Base-by-base conservation (phyloP, 2,329 filamentous ascomycete genomes). In the Penicillium verrucosum region DNA sequence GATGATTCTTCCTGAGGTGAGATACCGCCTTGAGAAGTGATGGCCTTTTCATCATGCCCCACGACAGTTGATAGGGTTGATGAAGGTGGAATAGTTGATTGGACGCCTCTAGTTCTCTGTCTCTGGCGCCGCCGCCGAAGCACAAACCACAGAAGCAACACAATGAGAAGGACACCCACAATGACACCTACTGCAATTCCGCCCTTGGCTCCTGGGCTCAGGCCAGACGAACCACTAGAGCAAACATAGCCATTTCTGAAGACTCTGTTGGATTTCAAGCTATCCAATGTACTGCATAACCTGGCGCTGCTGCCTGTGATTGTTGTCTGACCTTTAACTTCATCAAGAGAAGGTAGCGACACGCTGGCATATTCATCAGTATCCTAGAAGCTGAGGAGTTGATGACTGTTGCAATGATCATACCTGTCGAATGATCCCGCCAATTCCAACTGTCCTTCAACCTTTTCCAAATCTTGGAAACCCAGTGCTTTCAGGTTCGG, bases 151-250 rank as follows among this genome's bases (percentile, higher is more conserved):
- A 64, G 14, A 5, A 58, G 2, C 0, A 62, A 16, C 1, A 65
- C 3, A 6, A 70, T 29, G 9, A 69, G 36, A 5, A 69, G 18
- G 5, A 65, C 45, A 65, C 78, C 44, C 67, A 78, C 47, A 67
- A 75, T 61, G 69, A 82, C 67, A 68, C 77, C 53, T 66, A 66
- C 59, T 8, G 68, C 69, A 14, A 73, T 71, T 4, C 69, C 70
- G 1, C 61, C 68, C 62, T 71, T 71, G 14, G 66, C 62, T 34
- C 66, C 68, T 36, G 64, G 50, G 47, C 60, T 63, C 3, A 72
- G 58, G 25, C 60, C 59, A 9, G 56, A 51, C 23, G 51, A 43
- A 36, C 52, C 42, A 7, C 34, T 23, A 8, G 59, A 51, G 53
- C 69, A 71, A 6, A 57, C 59, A 45, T 67, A 69, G 1, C 57